phyloP scores from a whole-genome alignment of 441 rosid genomes.

The Lepidium campestre region DNA sequence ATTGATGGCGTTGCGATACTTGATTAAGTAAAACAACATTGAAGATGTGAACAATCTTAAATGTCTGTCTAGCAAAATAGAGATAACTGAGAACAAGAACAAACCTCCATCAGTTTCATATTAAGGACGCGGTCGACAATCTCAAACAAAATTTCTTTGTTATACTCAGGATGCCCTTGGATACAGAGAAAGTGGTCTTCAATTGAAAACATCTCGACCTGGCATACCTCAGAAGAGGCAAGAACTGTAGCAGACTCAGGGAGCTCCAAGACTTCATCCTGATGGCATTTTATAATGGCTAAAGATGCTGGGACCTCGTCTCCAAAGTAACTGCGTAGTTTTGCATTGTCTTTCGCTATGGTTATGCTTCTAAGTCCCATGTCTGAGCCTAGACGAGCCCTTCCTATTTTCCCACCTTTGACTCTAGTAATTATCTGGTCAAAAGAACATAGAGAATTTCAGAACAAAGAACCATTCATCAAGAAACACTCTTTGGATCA shows the following conservation, averaged over 20 bases:
- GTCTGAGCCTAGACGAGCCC: constrained; percentile 61
- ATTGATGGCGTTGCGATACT: not conserved
- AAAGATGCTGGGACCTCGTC: constrained; percentile 35
- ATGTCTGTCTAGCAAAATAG: not conserved
- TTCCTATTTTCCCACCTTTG: constrained; percentile 72
- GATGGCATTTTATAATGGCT: constrained; percentile 67
- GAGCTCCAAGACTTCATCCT: constrained; percentile 74
- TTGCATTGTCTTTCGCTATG: constrained; percentile 36
- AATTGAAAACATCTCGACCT: constrained; percentile 63
- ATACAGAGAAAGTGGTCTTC: constrained; percentile 62
- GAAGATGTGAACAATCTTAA: not conserved
- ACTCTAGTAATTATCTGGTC: constrained; percentile 62
- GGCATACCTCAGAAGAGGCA: constrained; percentile 66
- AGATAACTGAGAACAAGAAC: not conserved
- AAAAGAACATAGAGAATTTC: not conserved
- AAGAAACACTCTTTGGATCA: not conserved
- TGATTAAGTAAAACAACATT: not conserved
- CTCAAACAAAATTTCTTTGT: constrained; percentile 60
- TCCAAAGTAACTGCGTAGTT: constrained; percentile 4
- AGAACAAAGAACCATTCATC: not conserved
- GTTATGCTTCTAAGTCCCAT: constrained; percentile 60
- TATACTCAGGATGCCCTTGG: constrained; percentile 91
- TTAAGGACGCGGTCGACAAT: constrained; percentile 61
- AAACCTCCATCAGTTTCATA: constrained; percentile 40
- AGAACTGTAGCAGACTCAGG: constrained; percentile 63